Evolutionary conservation across 139 green algal species (phyloP).

Genomic region (Ettlia oleoabundans): DNA sequence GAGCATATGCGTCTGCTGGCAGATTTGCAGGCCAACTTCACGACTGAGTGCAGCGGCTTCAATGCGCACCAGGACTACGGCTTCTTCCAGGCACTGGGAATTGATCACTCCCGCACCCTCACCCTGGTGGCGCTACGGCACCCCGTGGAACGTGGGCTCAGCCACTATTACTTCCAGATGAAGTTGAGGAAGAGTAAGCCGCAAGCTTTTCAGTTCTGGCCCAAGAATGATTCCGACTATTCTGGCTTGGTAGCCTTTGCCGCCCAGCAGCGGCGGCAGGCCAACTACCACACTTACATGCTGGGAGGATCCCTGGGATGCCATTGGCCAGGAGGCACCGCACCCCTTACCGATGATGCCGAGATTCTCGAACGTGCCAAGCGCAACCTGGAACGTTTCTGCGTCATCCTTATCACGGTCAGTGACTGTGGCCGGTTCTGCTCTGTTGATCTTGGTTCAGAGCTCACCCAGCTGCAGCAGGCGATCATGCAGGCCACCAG

Average conservation of each 20-base stretch:
- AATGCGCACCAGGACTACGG: neutral
- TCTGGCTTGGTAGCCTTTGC: neutral
- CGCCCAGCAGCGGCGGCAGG: neutral
- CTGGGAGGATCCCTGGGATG: neutral
- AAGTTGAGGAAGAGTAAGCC: neutral
- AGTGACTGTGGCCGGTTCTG: neutral
- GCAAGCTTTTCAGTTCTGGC: neutral
- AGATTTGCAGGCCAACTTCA: neutral
- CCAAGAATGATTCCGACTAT: neutral
- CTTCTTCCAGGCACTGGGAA: neutral
- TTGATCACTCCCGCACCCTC: neutral
- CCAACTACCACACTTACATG: neutral
- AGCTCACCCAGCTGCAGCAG: too few species aligned
- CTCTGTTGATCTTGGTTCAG: too few species aligned
- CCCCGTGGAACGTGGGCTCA: neutral
- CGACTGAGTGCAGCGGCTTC: neutral
- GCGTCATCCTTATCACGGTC: neutral
- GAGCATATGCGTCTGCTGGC: neutral
- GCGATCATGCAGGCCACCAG: too few species aligned
- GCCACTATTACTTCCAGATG: neutral
- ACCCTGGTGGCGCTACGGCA: slow-evolving; percentile 1
- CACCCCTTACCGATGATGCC: neutral
- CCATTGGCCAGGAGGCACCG: neutral
- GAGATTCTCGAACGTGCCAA: neutral
- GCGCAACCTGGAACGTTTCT: slow-evolving; percentile 5